Percentiles rank a stretch among this genome's conserved stretches.
Evolutionary conservation across 2,329 filamentous ascomycete genomes (phyloP).

Genomic region (Lachnellula occidentalis): DNA sequence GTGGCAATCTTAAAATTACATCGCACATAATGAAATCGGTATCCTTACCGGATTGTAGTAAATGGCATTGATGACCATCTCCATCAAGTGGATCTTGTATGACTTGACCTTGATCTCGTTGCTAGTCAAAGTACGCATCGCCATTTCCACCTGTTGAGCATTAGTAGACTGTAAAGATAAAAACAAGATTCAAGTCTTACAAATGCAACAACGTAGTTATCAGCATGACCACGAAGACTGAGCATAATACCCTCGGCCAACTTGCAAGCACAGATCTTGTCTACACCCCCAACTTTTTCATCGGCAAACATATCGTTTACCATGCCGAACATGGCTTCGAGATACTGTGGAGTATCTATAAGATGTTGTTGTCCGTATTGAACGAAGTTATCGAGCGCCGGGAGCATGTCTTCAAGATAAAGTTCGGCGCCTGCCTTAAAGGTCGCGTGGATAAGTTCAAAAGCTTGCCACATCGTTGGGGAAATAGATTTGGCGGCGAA

Average conservation of each 20-base stretch:
- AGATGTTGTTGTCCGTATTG: conserved; percentile 82
- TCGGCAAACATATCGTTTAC: conserved; percentile 92
- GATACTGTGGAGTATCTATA: conserved; percentile 76
- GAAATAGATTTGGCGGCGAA: conserved; percentile 96
- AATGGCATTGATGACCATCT: conserved; percentile 97
- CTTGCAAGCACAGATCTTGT: conserved; percentile 96
- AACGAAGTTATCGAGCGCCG: conserved; percentile 95
- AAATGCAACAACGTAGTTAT: conserved; percentile 84
- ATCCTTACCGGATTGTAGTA: conserved; percentile 79
- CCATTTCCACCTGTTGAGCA: conserved; percentile 57
- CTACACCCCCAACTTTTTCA: conserved; percentile 85
- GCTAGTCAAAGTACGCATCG: conserved; percentile 73
- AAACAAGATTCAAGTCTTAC: conserved; percentile 14
- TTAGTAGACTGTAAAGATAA: no score
- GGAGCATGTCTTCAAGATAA: conserved; percentile 98
- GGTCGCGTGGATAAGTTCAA: conserved; percentile 91
- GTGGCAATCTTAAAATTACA: neutral
- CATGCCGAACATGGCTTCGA: conserved; percentile 88
- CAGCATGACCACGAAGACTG: conserved; percentile 81
- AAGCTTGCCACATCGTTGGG: conserved; percentile 96
- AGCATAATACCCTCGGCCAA: conserved; percentile 96
- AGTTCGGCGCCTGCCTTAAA: conserved; percentile 97
- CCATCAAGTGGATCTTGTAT: conserved; percentile 93
- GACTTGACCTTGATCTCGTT: conserved; percentile 84
- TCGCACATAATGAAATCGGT: neutral